Percentiles rank a stretch among this genome's conserved stretches.
Conservation (phyloP, 2,329 filamentous ascomycete species). For the Incumbomyces lentus region DNA sequence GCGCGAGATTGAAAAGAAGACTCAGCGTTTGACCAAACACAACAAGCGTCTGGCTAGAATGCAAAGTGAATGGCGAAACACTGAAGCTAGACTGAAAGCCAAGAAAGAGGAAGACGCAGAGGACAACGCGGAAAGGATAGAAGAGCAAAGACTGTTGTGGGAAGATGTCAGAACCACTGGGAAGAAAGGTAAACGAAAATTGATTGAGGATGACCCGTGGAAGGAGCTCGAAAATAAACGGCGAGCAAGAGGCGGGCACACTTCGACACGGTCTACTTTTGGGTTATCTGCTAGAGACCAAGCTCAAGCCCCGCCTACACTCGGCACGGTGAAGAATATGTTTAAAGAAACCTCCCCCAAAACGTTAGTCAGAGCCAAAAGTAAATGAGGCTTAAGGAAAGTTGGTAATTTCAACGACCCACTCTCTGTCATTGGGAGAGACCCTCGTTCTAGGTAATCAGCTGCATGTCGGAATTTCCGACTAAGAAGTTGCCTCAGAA, state of each 20-base stretch:
- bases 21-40: constrained; percentile 65
- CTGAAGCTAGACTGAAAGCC: constrained; percentile 50
- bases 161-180: constrained; percentile 52
- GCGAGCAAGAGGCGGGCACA: constrained; percentile 38
- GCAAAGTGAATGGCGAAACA: constrained; percentile 48
- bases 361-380: too few species aligned
- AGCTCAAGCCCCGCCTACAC: constrained; percentile 52
- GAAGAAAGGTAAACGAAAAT: constrained; percentile 41
- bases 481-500: too few species aligned
- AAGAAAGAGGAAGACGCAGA: constrained; percentile 67
- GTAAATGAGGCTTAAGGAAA: too few species aligned
- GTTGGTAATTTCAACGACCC: too few species aligned
- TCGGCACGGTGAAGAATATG: constrained; percentile 32
- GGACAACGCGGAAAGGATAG: constrained; percentile 49
- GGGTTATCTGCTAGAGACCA: constrained; percentile 38
- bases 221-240: constrained; percentile 58
- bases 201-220: constrained; percentile 64
- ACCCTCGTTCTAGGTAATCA: too few species aligned
- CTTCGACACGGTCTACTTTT: constrained; percentile 38
- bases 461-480: too few species aligned
- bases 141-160: constrained; percentile 54
- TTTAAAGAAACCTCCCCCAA: constrained; percentile 12
- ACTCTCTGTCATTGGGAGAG: too few species aligned
- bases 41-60: constrained; percentile 64
- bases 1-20: constrained; percentile 47